Evolutionary conservation across 352 stramenopile species (phyloP).

Genomic region (Globisporangium iwayamae): DNA sequence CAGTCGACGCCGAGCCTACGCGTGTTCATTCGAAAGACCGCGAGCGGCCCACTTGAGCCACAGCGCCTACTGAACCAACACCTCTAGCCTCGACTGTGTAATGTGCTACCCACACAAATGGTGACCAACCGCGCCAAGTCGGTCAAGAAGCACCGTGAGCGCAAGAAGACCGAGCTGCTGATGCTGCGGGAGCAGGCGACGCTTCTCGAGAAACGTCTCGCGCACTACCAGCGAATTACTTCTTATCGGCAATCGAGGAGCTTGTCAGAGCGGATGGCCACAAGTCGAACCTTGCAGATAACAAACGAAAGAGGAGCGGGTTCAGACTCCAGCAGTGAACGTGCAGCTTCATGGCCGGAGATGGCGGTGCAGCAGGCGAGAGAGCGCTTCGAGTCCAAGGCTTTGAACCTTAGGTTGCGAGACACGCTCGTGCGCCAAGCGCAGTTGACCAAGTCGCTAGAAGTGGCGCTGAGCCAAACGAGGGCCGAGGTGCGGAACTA

Average conservation of each 20-base stretch:
- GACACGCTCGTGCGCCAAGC: neutral
- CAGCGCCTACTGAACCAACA: neutral
- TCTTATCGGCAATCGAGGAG: neutral
- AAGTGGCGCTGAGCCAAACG: neutral
- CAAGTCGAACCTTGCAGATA: no score
- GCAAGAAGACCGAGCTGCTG: constrained; percentile 8
- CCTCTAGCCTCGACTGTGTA: neutral
- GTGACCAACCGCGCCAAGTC: neutral
- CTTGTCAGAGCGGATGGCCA: no score
- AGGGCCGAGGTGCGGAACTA: neutral
- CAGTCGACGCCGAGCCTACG: neutral
- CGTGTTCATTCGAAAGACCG: constrained; percentile 8
- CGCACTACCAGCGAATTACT: neutral
- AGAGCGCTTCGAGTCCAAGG: constrained; percentile 3
- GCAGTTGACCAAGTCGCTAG: neutral
- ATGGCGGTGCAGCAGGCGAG: neutral
- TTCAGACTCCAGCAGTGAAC: no score
- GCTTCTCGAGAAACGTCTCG: constrained; percentile 5
- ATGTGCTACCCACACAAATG: no score
- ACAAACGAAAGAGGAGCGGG: no score
- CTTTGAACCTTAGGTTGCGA: constrained; percentile 3
- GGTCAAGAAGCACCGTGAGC: constrained; percentile 1
- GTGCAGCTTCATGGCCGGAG: neutral
- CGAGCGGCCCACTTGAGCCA: neutral
- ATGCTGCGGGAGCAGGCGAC: neutral